Evolutionary conservation across 495 filamentous ascomycete genomes (phyloP).

Genomic region (Tetracladium setigerum): DNA sequence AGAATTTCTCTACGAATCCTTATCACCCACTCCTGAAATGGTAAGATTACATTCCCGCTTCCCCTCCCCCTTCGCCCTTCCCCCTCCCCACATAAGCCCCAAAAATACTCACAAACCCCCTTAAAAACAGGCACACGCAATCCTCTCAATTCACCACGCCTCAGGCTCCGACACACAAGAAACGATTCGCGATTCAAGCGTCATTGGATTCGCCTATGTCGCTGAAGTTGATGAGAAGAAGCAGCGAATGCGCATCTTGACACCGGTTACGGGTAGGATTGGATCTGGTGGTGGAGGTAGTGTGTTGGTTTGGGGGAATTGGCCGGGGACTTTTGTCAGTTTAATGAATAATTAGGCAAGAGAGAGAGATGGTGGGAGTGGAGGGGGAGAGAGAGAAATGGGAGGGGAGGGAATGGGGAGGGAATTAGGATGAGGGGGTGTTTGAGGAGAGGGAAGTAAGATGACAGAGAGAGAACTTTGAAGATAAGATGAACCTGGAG

Average conservation of each 20-base stretch:
- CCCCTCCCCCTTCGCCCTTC: too few species aligned
- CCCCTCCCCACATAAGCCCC: neutral
- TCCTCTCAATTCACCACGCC: conserved; percentile 70
- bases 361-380: neutral
- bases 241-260: conserved; percentile 70
- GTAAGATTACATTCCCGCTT: too few species aligned
- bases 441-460: too few species aligned
- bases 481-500: too few species aligned
- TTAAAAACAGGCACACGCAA: too few species aligned
- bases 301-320: conserved; percentile 60
- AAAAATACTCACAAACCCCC: too few species aligned
- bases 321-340: conserved; percentile 37
- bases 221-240: conserved; percentile 82
- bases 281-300: conserved; percentile 56
- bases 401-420: too few species aligned
- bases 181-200: conserved; percentile 71
- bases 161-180: conserved; percentile 56
- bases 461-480: too few species aligned
- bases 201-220: conserved; percentile 90
- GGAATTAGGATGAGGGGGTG: too few species aligned
- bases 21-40: too few species aligned
- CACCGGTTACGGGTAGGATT: conserved; percentile 71
- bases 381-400: too few species aligned
- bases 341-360: conserved; percentile 5
- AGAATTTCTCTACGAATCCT: neutral